Percentiles rank a stretch among this genome's conserved stretches.
phyloP scores from a whole-genome alignment of 768 basidiomycete species.

The Tylopilus sp. region DNA sequence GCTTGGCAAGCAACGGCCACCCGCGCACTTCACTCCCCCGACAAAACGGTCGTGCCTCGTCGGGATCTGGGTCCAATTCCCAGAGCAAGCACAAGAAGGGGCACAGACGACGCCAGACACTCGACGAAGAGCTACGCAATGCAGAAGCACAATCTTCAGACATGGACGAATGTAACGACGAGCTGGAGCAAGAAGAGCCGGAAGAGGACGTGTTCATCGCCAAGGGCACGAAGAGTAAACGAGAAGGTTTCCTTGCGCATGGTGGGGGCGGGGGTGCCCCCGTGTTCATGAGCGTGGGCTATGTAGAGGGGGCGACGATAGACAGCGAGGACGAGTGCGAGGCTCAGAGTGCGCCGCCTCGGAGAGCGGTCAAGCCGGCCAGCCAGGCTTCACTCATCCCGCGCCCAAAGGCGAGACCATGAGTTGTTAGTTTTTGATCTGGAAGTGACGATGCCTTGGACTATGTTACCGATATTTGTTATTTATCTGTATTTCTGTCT shows the following conservation, averaged over 20 bases:
- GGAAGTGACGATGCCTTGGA: conserved; percentile 7
- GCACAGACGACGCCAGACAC: conserved; percentile 44
- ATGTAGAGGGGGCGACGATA: conserved; percentile 51
- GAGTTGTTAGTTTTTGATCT: background rate
- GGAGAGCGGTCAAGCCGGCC: conserved; percentile 6
- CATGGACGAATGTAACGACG: conserved; percentile 34
- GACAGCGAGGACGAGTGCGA: conserved; percentile 19
- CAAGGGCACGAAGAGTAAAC: conserved; percentile 52
- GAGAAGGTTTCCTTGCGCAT: conserved; percentile 63
- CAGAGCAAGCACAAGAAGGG: conserved; percentile 20
- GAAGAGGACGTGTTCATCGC: conserved; percentile 48
- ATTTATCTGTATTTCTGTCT: conserved; percentile 27
- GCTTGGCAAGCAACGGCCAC: conserved; percentile 16
- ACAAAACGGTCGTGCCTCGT: conserved; percentile 1
- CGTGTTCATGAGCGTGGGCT: conserved; percentile 69
- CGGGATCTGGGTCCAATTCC: conserved; percentile 11
- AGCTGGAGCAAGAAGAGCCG: conserved; percentile 35
- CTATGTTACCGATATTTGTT: conserved; percentile 1
- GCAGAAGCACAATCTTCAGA: conserved; percentile 38
- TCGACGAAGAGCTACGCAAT: conserved; percentile 63
- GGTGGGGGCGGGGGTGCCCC: conserved; percentile 72
- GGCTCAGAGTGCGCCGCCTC: background rate
- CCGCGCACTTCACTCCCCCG: conserved; percentile 6
- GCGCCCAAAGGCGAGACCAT: conserved; percentile 18
- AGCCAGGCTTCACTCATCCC: conserved; percentile 24